These are phyloP conservation scores for Thamnidium elegans DNA, from an alignment of 192 early-diverging fungal species.

Conservation along the genomic window DNA sequence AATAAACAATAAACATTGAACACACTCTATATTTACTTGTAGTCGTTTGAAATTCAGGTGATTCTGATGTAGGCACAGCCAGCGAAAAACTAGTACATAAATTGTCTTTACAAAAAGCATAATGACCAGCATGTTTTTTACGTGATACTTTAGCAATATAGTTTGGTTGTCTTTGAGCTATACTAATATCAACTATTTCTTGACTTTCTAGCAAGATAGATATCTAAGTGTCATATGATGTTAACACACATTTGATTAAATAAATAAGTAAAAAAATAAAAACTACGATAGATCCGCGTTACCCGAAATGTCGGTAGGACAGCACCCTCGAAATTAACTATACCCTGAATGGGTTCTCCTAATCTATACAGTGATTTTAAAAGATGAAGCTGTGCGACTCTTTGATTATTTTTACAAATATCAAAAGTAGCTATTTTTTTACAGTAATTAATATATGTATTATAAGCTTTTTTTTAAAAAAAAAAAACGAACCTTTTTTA, in stretches of 20 bases:
- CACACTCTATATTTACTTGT: conserved; percentile 43
- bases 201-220: conserved; percentile 70
- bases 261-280: too few species aligned
- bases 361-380: conserved; percentile 61
- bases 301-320: conserved; percentile 72
- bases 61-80: conserved; percentile 57
- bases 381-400: conserved; percentile 67
- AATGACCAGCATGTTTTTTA: conserved; percentile 75
- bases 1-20: conserved; percentile 2
- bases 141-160: conserved; percentile 60
- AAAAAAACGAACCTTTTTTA: conserved; percentile 26
- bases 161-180: conserved; percentile 46
- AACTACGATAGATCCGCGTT: background rate
- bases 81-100: conserved; percentile 70
- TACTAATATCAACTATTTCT: conserved; percentile 57
- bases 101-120: conserved; percentile 72
- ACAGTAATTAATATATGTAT: too few species aligned
- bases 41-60: conserved; percentile 73
- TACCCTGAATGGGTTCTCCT: conserved; percentile 66
- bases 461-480: too few species aligned
- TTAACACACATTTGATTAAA: background rate
- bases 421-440: conserved; percentile 62
- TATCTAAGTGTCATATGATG: conserved; percentile 38
- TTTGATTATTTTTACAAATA: conserved; percentile 79
- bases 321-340: conserved; percentile 61